Base-by-base conservation (phyloP, 1,139 yeast species). In the Candida dubliniensis region DNA sequence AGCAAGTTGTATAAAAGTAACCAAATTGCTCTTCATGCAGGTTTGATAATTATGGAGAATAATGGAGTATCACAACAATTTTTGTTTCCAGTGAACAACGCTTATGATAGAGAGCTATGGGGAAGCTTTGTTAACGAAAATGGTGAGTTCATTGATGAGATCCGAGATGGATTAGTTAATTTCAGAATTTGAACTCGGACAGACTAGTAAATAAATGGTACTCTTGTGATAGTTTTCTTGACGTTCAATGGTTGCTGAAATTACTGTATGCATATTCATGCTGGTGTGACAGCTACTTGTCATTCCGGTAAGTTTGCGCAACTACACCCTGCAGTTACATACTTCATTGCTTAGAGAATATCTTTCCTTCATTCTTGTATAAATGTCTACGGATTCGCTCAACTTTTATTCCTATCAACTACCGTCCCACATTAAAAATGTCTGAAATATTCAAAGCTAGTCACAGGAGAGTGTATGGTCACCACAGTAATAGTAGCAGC, bases 391-490 rank as follows among this genome's bases (percentile, higher is more conserved):
- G n/a, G n/a, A 30, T 30, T 30, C n/a, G n/a, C n/a, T 32, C 24
- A 31, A 10, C 34, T 32, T 18, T 8, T 14, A 18, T 30, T 30
- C 32, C 13, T 12, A n/a, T 30, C 13, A 3, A 11, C 14, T 8
- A 11, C 13, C 4, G 13, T 11, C 32, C 32, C 8, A 30, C n/a
- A 13, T 10, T 11, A 9, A 26, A n/a, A 43, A 54, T 55, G 57
- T 55, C 55, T 40, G 58, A 51, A 27, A 50, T 53, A 25, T 47
- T 46, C 29, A 49, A 76, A 79, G 48, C 75, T 78, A 6, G 78
- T 87, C 4, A 69, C 68, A 40, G 76, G 69, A 56, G 66, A 62
- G 68, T 63, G 31, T 63, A 64, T 59, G 67, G 67, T 42, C 59
- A 51, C 10, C 3, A 14, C 12, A 11, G 35, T 8, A 10, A 23